These are phyloP conservation scores for Exophiala bonariae DNA, from an alignment of 2,329 filamentous ascomycete species.

Conservation along the genomic window DNA sequence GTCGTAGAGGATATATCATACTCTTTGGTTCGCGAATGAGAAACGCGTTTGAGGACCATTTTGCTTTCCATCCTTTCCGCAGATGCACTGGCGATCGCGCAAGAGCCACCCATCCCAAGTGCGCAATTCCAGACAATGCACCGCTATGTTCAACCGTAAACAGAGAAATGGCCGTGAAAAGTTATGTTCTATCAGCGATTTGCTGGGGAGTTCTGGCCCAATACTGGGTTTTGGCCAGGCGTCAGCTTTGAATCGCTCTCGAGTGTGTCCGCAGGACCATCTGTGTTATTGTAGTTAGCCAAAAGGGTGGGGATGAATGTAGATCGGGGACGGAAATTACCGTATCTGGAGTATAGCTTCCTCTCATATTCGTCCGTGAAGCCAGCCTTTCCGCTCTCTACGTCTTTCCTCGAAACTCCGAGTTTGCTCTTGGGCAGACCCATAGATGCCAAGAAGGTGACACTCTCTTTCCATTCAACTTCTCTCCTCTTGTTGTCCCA, in stretches of 20 bases:
- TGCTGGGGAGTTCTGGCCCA: conserved; percentile 49
- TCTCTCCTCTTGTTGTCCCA: conserved; percentile 76
- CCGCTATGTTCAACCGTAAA: too few relatives aligned
- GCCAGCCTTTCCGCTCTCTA: conserved; percentile 56
- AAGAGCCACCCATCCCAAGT: too few relatives aligned
- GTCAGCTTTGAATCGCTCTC: conserved; percentile 49
- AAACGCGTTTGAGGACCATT: too few relatives aligned
- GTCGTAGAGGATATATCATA: too few relatives aligned
- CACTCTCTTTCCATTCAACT: conserved; percentile 73
- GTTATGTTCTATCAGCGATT: conserved; percentile 41
- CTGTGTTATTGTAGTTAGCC: conserved; percentile 34
- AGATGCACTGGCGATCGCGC: too few relatives aligned
- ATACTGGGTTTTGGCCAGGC: conserved; percentile 46
- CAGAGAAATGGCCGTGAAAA: too few relatives aligned
- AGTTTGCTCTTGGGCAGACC: conserved; percentile 60
- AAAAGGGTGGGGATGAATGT: background rate
- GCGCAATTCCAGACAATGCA: too few relatives aligned
- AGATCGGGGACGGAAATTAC: conserved; percentile 32
- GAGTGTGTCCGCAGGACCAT: conserved; percentile 55
- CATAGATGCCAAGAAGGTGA: conserved; percentile 62
- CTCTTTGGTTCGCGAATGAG: too few relatives aligned
- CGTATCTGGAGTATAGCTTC: conserved; percentile 42
- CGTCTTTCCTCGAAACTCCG: conserved; percentile 56
- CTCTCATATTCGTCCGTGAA: conserved; percentile 43
- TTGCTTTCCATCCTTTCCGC: too few relatives aligned